Conservation (phyloP, 805 yeast species). For the Candida xiaguanensis region DNA sequence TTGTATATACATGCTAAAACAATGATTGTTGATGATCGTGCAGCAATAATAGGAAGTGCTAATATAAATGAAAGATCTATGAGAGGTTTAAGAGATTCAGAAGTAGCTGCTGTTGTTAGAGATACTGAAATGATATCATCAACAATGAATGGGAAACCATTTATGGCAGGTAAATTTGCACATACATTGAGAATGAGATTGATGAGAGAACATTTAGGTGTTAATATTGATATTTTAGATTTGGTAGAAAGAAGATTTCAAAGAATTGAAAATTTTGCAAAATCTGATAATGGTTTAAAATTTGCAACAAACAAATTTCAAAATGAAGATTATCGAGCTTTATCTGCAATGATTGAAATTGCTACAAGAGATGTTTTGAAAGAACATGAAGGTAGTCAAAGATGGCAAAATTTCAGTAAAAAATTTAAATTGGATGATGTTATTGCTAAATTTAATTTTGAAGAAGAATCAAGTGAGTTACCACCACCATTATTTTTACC, state of each 20-base stretch:
- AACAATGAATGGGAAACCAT: constrained; percentile 81
- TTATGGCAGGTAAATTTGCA: constrained; percentile 80
- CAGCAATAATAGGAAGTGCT: constrained; percentile 95
- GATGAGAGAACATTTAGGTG: constrained; percentile 96
- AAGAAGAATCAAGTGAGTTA: constrained; percentile 19
- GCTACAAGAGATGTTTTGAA: constrained; percentile 67
- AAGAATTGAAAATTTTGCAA: constrained; percentile 45
- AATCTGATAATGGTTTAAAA: constrained; percentile 34
- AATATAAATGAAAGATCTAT: constrained; percentile 95
- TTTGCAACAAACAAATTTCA: constrained; percentile 41
- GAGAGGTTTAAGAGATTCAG: constrained; percentile 93
- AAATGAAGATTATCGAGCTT: constrained; percentile 25
- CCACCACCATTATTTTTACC: constrained; percentile 37
- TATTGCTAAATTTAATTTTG: constrained; percentile 15
- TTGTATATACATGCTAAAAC: constrained; percentile 91
- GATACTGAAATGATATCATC: constrained; percentile 69
- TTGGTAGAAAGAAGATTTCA: constrained; percentile 70
- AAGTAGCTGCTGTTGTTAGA: constrained; percentile 83
- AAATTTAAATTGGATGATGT: constrained; percentile 6
- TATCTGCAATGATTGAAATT: constrained; percentile 72
- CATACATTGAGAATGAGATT: constrained; percentile 83
- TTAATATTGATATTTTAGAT: constrained; percentile 84
- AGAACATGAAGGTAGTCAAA: constrained; percentile 43
- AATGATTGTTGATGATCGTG: constrained; percentile 87
- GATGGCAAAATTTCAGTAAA: constrained; percentile 39